These are phyloP conservation scores for Withania somnifera DNA, from an alignment of 305 asterid genomes.

Conservation along the genomic window DNA sequence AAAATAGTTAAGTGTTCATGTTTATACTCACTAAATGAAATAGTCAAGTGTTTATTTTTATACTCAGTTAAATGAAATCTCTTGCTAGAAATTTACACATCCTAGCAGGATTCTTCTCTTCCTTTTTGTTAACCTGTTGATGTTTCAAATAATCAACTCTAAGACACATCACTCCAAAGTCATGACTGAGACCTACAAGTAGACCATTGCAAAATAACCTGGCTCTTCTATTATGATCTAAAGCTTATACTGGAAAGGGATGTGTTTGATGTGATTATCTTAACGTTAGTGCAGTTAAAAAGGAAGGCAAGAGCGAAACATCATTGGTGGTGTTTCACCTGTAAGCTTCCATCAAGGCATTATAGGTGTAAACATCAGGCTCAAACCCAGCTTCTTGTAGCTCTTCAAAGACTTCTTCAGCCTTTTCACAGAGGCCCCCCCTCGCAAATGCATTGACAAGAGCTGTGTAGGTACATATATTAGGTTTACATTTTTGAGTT, in stretches of 20 bases:
- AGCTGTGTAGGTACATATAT: conserved; percentile 81
- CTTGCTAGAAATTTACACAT: not conserved
- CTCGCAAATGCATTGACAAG: conserved; percentile 76
- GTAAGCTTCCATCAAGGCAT: conserved; percentile 91
- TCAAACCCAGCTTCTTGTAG: conserved; percentile 79
- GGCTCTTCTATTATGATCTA: not conserved
- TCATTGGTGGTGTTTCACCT: conserved; percentile 32
- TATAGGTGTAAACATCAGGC: conserved; percentile 81
- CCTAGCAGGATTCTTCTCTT: not conserved
- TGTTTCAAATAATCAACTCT: not conserved
- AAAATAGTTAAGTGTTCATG: not conserved
- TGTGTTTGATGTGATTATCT: not conserved
- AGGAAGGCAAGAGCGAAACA: not conserved
- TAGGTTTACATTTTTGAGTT: conserved; percentile 54
- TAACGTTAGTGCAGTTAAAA: not conserved
- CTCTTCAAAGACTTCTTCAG: conserved; percentile 71
- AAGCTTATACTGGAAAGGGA: not conserved
- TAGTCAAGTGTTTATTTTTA: not conserved
- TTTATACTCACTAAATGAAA: not conserved
- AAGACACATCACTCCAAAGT: not conserved
- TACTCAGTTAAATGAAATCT: not conserved
- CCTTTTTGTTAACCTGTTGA: not conserved
- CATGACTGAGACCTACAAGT: not conserved
- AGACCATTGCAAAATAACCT: not conserved
- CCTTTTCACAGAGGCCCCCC: conserved; percentile 80